These are phyloP conservation scores for Acacia crassicarpa DNA, from an alignment of 306 rosid genomes.

Conservation along the genomic window DNA sequence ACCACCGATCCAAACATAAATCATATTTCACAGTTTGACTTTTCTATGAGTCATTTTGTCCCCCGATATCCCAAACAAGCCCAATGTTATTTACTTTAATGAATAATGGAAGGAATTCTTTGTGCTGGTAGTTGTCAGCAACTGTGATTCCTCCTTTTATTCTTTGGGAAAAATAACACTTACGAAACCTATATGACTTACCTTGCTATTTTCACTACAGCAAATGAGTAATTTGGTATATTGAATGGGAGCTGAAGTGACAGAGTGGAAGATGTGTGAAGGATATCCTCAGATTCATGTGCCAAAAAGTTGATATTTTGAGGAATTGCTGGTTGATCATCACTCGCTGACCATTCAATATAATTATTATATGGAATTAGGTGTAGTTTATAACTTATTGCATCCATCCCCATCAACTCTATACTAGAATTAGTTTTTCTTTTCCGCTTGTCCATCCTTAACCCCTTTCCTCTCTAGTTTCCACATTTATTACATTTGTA, in stretches of 20 bases:
- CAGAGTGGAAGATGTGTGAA: background rate
- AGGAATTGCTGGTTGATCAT: slow-evolving; percentile 18
- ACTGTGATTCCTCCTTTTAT: background rate
- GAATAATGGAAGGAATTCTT: background rate
- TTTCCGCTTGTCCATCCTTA: background rate
- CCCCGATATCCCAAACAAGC: no score
- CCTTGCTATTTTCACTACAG: slow-evolving; percentile 19
- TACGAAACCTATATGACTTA: background rate
- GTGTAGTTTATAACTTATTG: slow-evolving; percentile 23
- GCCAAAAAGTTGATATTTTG: background rate
- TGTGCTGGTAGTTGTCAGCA: background rate
- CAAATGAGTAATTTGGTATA: slow-evolving; percentile 12
- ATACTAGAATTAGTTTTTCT: slow-evolving; percentile 7
- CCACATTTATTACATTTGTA: slow-evolving; percentile 19
- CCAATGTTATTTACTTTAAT: background rate
- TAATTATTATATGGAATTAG: slow-evolving; percentile 22
- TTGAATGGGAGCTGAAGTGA: slow-evolving; percentile 4
- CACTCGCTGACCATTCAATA: slow-evolving; percentile 25
- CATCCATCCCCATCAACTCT: slow-evolving; percentile 21
- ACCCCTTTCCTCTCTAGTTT: background rate
- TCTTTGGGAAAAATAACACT: background rate
- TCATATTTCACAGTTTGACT: no score
- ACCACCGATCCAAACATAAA: no score
- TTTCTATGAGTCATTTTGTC: no score
- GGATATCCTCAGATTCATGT: slow-evolving; percentile 21